Evolutionary conservation across 2,329 filamentous ascomycete genomes (phyloP).

Genomic region (Cordyceps farinosa): DNA sequence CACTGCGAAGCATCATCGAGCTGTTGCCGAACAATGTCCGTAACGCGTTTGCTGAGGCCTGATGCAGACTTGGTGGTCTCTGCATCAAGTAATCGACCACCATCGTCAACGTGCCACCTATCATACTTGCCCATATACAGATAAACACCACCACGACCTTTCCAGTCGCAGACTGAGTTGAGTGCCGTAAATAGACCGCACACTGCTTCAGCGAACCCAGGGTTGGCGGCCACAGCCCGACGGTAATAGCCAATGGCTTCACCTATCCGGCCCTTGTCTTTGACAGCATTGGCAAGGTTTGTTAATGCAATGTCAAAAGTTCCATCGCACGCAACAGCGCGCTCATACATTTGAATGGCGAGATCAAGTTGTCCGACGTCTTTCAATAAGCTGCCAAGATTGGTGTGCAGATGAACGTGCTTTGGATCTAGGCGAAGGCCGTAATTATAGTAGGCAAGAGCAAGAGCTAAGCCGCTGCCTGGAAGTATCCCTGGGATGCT

Average conservation of each 20-base stretch:
- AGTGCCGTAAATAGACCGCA: conserved; percentile 92
- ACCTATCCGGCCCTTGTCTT: conserved; percentile 87
- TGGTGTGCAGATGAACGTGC: conserved; percentile 95
- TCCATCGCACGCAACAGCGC: conserved; percentile 86
- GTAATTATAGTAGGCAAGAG: conserved; percentile 92
- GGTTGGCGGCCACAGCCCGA: conserved; percentile 84
- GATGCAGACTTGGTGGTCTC: conserved; percentile 56
- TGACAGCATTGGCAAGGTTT: conserved; percentile 95
- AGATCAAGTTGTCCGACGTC: conserved; percentile 90
- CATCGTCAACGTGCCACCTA: conserved; percentile 87
- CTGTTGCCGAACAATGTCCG: conserved; percentile 86
- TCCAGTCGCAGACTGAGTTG: conserved; percentile 96
- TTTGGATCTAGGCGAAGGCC: conserved; percentile 80
- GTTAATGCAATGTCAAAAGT: conserved; percentile 95
- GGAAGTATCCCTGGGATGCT: conserved; percentile 74
- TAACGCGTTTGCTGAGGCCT: conserved; percentile 86
- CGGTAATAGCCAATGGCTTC: conserved; percentile 93
- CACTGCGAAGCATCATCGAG: conserved; percentile 80
- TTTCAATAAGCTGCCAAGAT: conserved; percentile 90
- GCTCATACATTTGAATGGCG: conserved; percentile 96
- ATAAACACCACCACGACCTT: conserved; percentile 79
- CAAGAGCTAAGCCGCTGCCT: conserved; percentile 83
- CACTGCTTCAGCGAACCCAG: conserved; percentile 93
- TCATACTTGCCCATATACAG: conserved; percentile 72
- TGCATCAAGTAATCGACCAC: conserved; percentile 77